These are phyloP conservation scores for Cynara cardunculus DNA, from an alignment of 129 eudicot species.

Conservation along the genomic window DNA sequence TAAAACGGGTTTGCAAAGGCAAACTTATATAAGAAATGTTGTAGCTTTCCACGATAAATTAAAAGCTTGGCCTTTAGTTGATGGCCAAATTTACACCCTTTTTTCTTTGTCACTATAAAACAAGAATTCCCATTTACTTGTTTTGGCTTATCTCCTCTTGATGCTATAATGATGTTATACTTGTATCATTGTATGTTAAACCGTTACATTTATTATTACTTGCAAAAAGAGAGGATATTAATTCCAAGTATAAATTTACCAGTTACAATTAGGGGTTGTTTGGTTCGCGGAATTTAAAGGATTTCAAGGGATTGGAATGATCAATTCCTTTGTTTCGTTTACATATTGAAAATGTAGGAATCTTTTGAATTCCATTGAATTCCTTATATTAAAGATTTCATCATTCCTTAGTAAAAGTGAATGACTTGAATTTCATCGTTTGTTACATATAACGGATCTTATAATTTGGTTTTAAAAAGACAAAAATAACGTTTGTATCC, in stretches of 20 bases:
- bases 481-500: no score
- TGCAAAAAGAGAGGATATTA: background rate
- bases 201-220: background rate
- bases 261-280: no score
- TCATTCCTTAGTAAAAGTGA: no score
- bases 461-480: no score
- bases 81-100: background rate
- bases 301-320: no score
- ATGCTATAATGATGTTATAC: background rate
- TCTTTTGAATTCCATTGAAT: no score
- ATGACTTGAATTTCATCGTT: no score
- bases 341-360: no score
- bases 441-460: no score
- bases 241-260: background rate
- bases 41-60: background rate
- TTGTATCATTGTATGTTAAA: background rate
- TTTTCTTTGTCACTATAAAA: background rate
- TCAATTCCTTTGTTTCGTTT: no score
- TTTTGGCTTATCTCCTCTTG: background rate
- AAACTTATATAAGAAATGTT: background rate
- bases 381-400: no score
- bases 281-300: no score
- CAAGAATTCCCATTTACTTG: background rate
- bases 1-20: background rate
- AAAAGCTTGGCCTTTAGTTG: background rate